A percentile compares a stretch with the other conserved stretches of the same genome.
Conservation (phyloP, 208 protist species). For the Wallacemonas sp. region DNA sequence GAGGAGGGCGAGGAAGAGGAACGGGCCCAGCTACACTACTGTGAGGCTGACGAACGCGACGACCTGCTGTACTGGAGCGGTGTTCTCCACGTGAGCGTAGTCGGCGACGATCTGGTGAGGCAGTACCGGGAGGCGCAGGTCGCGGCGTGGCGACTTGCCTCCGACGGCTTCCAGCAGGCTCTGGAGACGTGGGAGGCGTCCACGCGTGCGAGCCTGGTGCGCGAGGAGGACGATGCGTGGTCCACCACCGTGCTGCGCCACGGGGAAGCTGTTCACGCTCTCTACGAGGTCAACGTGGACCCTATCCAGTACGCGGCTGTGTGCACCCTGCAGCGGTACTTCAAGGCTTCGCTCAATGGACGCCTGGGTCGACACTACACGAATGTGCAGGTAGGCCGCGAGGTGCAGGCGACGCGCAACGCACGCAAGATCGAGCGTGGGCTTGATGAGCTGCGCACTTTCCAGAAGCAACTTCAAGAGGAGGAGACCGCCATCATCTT, state of each 20-base stretch:
- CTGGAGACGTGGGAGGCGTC: slow-evolving; percentile 6
- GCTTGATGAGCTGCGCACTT: slow-evolving; percentile 19
- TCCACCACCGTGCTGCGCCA: neutral
- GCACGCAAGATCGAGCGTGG: slow-evolving; percentile 34
- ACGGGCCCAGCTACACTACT: slow-evolving; percentile 8
- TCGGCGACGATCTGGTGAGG: neutral
- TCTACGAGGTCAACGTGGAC: slow-evolving; percentile 19
- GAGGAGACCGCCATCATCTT: slow-evolving; percentile 29
- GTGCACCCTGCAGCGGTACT: slow-evolving; percentile 42
- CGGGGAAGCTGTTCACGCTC: neutral
- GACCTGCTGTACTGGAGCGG: slow-evolving; percentile 1
- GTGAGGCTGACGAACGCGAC: slow-evolving; percentile 12
- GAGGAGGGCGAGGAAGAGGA: slow-evolving; percentile 33
- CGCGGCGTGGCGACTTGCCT: neutral
- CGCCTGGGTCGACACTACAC: slow-evolving; percentile 56
- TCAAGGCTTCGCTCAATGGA: slow-evolving; percentile 32
- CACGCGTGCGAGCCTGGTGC: neutral
- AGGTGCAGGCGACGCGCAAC: slow-evolving; percentile 43
- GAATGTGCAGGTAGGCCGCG: slow-evolving; percentile 45
- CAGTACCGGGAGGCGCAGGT: neutral
- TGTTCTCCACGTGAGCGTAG: neutral
- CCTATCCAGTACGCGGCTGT: slow-evolving; percentile 20
- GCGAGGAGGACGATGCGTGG: neutral
- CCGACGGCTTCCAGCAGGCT: neutral
- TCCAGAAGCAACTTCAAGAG: slow-evolving; percentile 25